These are phyloP conservation scores for Volvariella volvacea DNA, from an alignment of 1,284 basidiomycete species.

Conservation along the genomic window DNA sequence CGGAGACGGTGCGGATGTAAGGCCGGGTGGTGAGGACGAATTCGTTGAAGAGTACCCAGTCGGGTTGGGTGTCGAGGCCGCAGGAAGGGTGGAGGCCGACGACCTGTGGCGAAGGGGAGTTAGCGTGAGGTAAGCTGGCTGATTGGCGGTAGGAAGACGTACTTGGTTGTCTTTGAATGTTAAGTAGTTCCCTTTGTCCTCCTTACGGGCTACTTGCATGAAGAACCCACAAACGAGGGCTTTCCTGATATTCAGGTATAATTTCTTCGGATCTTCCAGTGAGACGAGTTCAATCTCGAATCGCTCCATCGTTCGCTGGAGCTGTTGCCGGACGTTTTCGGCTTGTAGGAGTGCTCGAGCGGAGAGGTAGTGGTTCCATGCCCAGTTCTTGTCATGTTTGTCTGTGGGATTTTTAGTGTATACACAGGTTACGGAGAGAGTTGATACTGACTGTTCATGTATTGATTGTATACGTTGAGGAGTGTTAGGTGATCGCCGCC, in stretches of 20 bases:
- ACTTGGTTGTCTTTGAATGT: constrained; percentile 8
- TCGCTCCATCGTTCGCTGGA: constrained; percentile 93
- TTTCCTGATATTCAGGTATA: constrained; percentile 78
- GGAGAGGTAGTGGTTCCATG: constrained; percentile 91
- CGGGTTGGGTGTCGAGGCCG: constrained; percentile 87
- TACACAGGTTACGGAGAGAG: background rate
- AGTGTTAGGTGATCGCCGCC: constrained; percentile 95
- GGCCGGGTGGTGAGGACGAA: constrained; percentile 90
- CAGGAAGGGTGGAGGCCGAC: constrained; percentile 94
- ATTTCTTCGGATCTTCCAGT: constrained; percentile 73
- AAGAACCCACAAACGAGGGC: constrained; percentile 93
- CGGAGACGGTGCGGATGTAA: constrained; percentile 91
- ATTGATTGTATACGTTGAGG: constrained; percentile 95
- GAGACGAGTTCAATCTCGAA: constrained; percentile 79
- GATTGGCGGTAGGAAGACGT: background rate
- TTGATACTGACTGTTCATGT: constrained; percentile 65
- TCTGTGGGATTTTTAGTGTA: constrained; percentile 32
- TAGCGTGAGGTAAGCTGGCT: background rate
- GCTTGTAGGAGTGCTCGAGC: constrained; percentile 83
- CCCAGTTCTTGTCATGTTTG: constrained; percentile 78
- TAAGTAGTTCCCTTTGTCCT: constrained; percentile 5
- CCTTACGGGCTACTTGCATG: constrained; percentile 72
- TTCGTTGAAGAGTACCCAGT: constrained; percentile 98
- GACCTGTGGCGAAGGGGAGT: constrained; percentile 57
- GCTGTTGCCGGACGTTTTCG: constrained; percentile 91